Evolutionary conservation across 2,329 filamentous ascomycete genomes (phyloP).

Genomic region (Aspergillus calidoustus): DNA sequence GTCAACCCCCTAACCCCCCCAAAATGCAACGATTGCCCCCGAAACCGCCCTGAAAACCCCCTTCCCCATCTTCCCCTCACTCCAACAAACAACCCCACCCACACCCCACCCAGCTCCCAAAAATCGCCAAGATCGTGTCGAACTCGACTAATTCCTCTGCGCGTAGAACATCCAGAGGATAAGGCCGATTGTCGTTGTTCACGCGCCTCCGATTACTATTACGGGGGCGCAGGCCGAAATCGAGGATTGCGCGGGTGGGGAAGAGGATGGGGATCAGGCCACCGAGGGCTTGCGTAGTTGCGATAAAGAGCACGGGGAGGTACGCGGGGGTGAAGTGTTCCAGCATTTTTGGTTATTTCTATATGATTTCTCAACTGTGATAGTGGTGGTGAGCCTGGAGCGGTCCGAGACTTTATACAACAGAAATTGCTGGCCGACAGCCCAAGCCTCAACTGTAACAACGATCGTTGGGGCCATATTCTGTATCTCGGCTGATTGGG

Average conservation of each 20-base stretch:
- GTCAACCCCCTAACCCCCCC: slow-evolving; percentile 1
- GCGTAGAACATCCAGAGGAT: background rate
- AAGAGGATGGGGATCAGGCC: background rate
- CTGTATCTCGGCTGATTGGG: background rate
- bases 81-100: background rate
- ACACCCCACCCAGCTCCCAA: background rate
- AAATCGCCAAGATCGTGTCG: background rate
- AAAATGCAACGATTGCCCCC: background rate
- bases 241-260: background rate
- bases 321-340: background rate
- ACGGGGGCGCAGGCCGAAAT: background rate
- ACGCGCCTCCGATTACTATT: background rate
- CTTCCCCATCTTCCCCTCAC: background rate
- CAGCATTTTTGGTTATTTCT: background rate
- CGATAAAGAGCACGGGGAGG: slow-evolving; percentile 1
- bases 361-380: background rate
- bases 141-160: background rate
- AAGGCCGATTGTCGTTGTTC: background rate
- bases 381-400: background rate
- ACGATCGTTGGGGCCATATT: background rate
- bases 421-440: background rate
- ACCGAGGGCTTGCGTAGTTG: background rate
- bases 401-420: background rate
- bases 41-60: background rate
- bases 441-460: background rate